Evolutionary conservation across 1,284 basidiomycete species (phyloP), one percentile per base, ranked within the genome.

Genomic region (Earliella scabrosa): DNA sequence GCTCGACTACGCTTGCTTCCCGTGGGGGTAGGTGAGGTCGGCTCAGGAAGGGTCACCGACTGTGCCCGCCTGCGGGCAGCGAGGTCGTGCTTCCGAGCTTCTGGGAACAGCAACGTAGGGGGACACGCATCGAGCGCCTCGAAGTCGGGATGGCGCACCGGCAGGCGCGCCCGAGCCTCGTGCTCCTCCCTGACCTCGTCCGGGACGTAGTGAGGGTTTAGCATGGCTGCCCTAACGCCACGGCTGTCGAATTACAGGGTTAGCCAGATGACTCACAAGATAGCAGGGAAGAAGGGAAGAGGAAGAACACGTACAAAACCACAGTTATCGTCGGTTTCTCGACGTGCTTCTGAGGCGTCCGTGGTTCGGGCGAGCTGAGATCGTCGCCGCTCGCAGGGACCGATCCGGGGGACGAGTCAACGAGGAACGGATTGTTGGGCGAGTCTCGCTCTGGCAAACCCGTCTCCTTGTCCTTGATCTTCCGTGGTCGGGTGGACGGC

Each of bases 291-390:
- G n/a, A 11, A 18, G n/a, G 6, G 29, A 45, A 8, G 34, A 24
- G 27, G 23, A 55, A 48, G 43, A n/a, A n/a, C n/a, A 80, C 83
- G 53, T 67, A 86, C 83, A 83, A 85, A 54, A 86, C 82, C 64
- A 81, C 83, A 41, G 78, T 77, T 21, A 85, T 65, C 9, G 75
- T 82, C 0, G 81, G 81, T 58, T 74, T 75, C 65, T 85, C 82
- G 21, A 69, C 67, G n/a, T 68, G 68, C 16, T 55, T 58, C 58
- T 58, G 48, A 1, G 66, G 67, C 2, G 63, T 64, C 14, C 38
- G 59, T 10, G 65, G 64, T 41, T 57, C 60, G 0, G 56, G 61
- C 8, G 63, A 52, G 29, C 52, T 58, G 2, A 41, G 35, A 13
- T 23, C 55, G 6, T 58, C 63, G n/a, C n/a, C n/a, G 16, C 50